phyloP scores from a whole-genome alignment of 345 rosid genomes.

The Excoecaria agallocha region DNA sequence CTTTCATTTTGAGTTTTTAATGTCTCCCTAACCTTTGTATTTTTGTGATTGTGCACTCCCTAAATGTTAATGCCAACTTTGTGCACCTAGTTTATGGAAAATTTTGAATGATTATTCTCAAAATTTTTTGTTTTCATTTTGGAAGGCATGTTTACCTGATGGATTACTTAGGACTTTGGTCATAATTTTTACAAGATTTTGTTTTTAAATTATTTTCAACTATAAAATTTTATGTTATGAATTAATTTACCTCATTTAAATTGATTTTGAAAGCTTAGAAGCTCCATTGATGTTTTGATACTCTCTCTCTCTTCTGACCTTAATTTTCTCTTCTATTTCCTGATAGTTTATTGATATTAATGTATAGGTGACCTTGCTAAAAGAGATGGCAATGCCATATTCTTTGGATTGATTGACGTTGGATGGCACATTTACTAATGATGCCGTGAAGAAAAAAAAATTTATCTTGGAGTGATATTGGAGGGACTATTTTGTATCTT shows the following conservation, averaged over 20 bases:
- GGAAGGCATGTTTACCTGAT: background rate
- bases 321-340: background rate
- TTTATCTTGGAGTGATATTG: conserved; percentile 39
- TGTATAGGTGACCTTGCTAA: conserved; percentile 45
- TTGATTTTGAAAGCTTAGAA: background rate
- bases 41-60: too few species aligned
- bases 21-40: too few species aligned
- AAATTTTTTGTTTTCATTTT: background rate
- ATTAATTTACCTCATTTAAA: background rate
- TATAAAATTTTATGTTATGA: background rate
- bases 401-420: conserved; percentile 45
- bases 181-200: background rate
- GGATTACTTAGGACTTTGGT: background rate
- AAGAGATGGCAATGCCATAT: conserved; percentile 35
- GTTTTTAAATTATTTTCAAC: background rate
- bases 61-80: too few species aligned
- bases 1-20: too few species aligned
- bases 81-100: too few species aligned
- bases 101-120: too few species aligned
- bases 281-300: background rate
- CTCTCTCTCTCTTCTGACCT: too few species aligned
- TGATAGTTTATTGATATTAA: background rate
- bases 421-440: conserved; percentile 29
- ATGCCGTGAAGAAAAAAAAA: conserved; percentile 28
- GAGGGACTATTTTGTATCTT: conserved; percentile 44